Base-by-base conservation (phyloP, 768 basidiomycete genomes). In the Leccinum boreale region DNA sequence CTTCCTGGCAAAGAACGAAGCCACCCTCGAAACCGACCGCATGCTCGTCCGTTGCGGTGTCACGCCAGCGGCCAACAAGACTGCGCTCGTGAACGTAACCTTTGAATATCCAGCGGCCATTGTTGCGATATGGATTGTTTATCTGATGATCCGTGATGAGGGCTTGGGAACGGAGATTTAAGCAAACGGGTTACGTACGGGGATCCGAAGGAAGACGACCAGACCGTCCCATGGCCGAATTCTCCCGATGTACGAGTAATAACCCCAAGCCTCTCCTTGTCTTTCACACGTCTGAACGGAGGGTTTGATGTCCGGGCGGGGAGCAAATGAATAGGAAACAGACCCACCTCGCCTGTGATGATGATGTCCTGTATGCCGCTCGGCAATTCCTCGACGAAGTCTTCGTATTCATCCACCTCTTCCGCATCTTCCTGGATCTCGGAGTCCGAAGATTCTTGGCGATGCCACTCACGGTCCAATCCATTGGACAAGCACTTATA, bases 1-100 rank as follows among this genome's bases (percentile, higher is more conserved):
- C 70, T 52, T 64, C 70, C 63, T 73, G 75, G 59, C 71, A 72
- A 36, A 79, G 73, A 36, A 77, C 74, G 63, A 83, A 84, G 28
- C 75, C 73, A 45, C 82, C 80, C 67, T 80, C 80, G 52, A 74
- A 76, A n/a, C 82, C 82, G n/a, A 75, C 64, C 23, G 65, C 64
- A 52, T 74, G 67, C 17, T 68, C 64, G 24, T 68, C 66, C 1
- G 78, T 82, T 42, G 70, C 68, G 21, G 78, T 81, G 58, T 81
- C 81, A 53, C 82, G 77, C 82, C 82, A 82, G 21, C 80, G 74
- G 35, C 82, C 83, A 36, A 81, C 80, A 39, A 84, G 70, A 65
- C 78, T 82, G 28, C 71, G 67, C 60, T 74, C 75, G 52, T 83
- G 75, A 47, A 83, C 57, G 63, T 84, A 83, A 51, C 82, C 81